Base-by-base conservation (phyloP, 106 monocot genomes). In the Xerophyta viscosa region DNA sequence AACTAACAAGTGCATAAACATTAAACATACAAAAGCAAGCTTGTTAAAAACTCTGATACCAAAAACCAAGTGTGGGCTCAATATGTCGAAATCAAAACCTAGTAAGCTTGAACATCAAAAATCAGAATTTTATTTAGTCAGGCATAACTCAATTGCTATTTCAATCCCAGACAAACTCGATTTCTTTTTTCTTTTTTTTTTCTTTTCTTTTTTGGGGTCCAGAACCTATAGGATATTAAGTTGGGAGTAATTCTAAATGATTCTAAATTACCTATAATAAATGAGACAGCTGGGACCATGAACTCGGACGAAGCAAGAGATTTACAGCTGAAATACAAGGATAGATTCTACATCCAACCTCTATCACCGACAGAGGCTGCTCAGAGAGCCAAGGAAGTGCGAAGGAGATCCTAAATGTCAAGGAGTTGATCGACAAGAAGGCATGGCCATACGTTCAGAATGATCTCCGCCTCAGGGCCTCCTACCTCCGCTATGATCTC, bases 391-490 rank as follows among this genome's bases (percentile, higher is more conserved):
- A 85, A 88, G 50, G 88, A 82, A 48, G 81, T 0, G 84, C 73
- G 0, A 70, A 82, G 57, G 94, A 96, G 2, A 96, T 96, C 36
- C 36, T 96, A 1, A 39, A 48, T 31, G 73, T 96, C 13, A 96
- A 88, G 53, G 50, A 13, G 17, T 48, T 78, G 15, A 96, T 96
- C n/a, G 84, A 88, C 24, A 88, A 96, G 84, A 96, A 85, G 70
- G 76, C 69, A 19, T 96, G 94, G 94, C 84, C 94, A 0, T 88
- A 85, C 24, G 94, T 96, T 14, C 58, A 56, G 68, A 88, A 85
- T 27, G 88, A 88, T 45, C 94, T 96, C 61, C 88, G 94, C 17
- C 65, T 74, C 46, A 85, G 36, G 68, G 94, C 78, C 7, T 41
- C 48, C 0, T 96, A 79, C 24, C 88, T 96, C 37, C 94, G 94